phyloP scores from a whole-genome alignment of 768 basidiomycete species.

The Cantharellus anzutake region DNA sequence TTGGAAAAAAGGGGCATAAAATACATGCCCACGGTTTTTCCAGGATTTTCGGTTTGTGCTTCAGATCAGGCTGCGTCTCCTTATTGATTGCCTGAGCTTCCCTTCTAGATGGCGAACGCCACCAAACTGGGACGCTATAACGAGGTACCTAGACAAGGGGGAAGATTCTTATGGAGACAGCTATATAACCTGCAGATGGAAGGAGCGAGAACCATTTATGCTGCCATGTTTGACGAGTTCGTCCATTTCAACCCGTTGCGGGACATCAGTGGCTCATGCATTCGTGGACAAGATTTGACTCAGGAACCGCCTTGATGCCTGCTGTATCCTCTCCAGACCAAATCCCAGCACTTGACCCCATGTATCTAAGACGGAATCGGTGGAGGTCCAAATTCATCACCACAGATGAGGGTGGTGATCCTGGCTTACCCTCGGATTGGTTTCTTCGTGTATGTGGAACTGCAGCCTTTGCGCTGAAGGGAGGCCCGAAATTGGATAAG shows the following conservation, averaged over 20 bases:
- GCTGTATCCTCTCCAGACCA: conserved; percentile 36
- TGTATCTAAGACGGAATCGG: conserved; percentile 17
- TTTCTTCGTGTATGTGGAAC: conserved; percentile 66
- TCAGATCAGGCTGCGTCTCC: too few relatives aligned
- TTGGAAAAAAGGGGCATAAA: conserved; percentile 42
- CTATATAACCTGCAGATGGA: conserved; percentile 44
- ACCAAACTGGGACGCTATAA: conserved; percentile 56
- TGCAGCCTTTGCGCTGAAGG: conserved; percentile 45
- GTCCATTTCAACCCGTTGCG: neutral
- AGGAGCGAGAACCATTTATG: conserved; percentile 49
- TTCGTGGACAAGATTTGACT: conserved; percentile 27
- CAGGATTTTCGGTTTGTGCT: conserved; percentile 56
- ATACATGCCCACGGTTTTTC: conserved; percentile 70
- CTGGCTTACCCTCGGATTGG: conserved; percentile 67
- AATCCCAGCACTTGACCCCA: conserved; percentile 26
- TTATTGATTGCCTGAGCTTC: neutral
- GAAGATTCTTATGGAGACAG: conserved; percentile 64
- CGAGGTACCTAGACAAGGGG: conserved; percentile 49
- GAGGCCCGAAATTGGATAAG: conserved; percentile 34
- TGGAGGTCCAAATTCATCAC: conserved; percentile 19
- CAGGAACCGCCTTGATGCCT: conserved; percentile 71
- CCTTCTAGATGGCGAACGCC: conserved; percentile 43
- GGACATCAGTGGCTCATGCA: neutral
- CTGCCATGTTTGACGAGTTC: conserved; percentile 72
- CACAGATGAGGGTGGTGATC: conserved; percentile 57